phyloP scores from a whole-genome alignment of 768 basidiomycete species.

The Galerina sulciceps region DNA sequence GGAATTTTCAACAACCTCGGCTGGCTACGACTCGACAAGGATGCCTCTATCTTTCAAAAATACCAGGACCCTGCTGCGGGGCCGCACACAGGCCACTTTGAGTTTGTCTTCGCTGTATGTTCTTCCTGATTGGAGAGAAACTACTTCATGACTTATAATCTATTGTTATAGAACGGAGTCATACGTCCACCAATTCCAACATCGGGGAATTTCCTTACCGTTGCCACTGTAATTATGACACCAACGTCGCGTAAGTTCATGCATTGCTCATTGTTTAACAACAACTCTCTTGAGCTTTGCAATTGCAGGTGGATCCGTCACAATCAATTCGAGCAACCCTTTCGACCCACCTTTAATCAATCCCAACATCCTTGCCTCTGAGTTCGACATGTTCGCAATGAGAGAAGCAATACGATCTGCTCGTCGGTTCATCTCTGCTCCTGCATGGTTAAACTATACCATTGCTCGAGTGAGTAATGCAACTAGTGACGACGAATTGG shows the following conservation, averaged over 20 bases:
- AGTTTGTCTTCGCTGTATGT: slow-evolving; percentile 37
- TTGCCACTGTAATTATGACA: slow-evolving; percentile 27
- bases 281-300: neutral
- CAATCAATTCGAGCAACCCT: slow-evolving; percentile 21
- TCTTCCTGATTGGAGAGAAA: slow-evolving; percentile 13
- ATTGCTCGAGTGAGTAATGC: slow-evolving; percentile 16
- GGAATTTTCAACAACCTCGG: slow-evolving; percentile 26
- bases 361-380: slow-evolving; percentile 20
- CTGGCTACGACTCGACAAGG: slow-evolving; percentile 30
- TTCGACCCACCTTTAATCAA: slow-evolving; percentile 29
- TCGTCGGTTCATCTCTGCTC: slow-evolving; percentile 21
- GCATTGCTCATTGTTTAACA: neutral
- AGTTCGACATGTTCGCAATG: slow-evolving; percentile 25
- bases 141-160: slow-evolving; percentile 1
- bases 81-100: slow-evolving; percentile 36
- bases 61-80: slow-evolving; percentile 41
- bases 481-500: slow-evolving; percentile 25
- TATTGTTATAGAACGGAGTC: slow-evolving; percentile 16
- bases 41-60: slow-evolving; percentile 32
- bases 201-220: slow-evolving; percentile 28
- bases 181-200: slow-evolving; percentile 23
- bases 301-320: slow-evolving; percentile 24
- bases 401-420: slow-evolving; percentile 23
- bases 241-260: slow-evolving; percentile 32
- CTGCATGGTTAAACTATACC: slow-evolving; percentile 26